Evolutionary conservation across 1,284 basidiomycete genomes (phyloP).

Genomic region (Heliocybe sulcata): DNA sequence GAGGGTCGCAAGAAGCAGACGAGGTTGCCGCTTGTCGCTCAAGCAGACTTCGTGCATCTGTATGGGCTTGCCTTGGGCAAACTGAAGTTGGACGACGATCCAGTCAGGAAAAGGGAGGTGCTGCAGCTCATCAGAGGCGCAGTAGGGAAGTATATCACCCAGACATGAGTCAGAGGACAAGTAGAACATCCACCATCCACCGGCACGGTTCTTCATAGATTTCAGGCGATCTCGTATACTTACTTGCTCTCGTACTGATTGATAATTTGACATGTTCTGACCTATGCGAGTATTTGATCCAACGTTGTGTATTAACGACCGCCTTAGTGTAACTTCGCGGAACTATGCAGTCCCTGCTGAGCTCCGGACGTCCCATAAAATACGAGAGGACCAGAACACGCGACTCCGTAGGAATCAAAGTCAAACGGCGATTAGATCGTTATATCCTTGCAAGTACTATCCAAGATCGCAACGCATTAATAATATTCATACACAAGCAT

Average conservation of each 20-base stretch:
- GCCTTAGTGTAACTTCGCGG: no score
- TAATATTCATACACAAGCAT: no score
- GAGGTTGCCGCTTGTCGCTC: slow-evolving; percentile 66
- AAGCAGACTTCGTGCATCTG: slow-evolving; percentile 85
- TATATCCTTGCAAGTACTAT: no score
- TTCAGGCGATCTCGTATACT: not conserved
- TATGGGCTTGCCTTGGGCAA: slow-evolving; percentile 48
- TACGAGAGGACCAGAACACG: no score
- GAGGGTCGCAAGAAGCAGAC: slow-evolving; percentile 53
- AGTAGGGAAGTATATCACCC: slow-evolving; percentile 19
- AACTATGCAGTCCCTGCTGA: no score
- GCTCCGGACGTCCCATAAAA: no score
- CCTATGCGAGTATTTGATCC: not conserved
- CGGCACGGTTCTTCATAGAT: no score
- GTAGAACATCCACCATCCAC: no score
- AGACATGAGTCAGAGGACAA: not conserved
- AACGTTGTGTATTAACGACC: no score
- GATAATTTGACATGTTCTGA: not conserved
- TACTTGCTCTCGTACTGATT: not conserved
- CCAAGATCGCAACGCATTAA: no score
- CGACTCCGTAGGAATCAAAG: no score
- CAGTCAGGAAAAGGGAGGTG: slow-evolving; percentile 42
- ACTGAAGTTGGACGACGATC: slow-evolving; percentile 41
- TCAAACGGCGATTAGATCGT: no score
- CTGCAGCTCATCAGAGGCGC: slow-evolving; percentile 47